A percentile compares a stretch with the other conserved stretches of the same genome.
phyloP scores from a whole-genome alignment of 176 grass and related monocot species.

The Lolium multiflorum region DNA sequence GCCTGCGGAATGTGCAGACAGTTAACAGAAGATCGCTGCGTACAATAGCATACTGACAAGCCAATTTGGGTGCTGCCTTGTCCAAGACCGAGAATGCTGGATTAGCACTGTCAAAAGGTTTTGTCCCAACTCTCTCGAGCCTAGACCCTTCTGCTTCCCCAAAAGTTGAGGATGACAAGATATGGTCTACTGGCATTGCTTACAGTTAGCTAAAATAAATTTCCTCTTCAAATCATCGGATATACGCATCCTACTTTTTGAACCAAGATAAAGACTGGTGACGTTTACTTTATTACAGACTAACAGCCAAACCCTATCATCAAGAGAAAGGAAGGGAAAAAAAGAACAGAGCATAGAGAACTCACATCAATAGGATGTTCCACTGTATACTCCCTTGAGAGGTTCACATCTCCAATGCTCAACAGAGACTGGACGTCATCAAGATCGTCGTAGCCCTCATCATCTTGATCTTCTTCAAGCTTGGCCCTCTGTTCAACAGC shows the following conservation, averaged over 20 bases:
- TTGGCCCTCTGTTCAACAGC: slow-evolving; percentile 60
- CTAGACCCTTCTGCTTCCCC: background rate
- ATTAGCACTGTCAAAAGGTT: no score
- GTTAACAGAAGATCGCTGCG: background rate
- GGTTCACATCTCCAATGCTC: slow-evolving; percentile 55
- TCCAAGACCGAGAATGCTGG: no score
- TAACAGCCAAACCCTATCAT: background rate
- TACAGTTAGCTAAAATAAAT: background rate
- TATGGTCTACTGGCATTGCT: background rate
- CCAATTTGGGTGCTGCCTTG: background rate
- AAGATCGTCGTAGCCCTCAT: slow-evolving; percentile 39
- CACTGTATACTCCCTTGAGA: slow-evolving; percentile 59
- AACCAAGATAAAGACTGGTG: background rate
- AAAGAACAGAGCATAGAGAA: background rate
- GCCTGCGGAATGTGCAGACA: slow-evolving; percentile 30
- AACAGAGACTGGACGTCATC: slow-evolving; percentile 51
- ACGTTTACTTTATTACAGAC: background rate
- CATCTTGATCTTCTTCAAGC: slow-evolving; percentile 64
- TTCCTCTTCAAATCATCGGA: background rate
- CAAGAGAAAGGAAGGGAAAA: background rate
- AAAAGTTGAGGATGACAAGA: background rate
- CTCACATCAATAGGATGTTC: slow-evolving; percentile 70
- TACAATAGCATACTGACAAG: background rate
- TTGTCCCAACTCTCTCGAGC: no score
- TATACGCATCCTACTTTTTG: background rate